Conservation (phyloP, 2,329 filamentous ascomycete species). For the Byssochlamys sp. region DNA sequence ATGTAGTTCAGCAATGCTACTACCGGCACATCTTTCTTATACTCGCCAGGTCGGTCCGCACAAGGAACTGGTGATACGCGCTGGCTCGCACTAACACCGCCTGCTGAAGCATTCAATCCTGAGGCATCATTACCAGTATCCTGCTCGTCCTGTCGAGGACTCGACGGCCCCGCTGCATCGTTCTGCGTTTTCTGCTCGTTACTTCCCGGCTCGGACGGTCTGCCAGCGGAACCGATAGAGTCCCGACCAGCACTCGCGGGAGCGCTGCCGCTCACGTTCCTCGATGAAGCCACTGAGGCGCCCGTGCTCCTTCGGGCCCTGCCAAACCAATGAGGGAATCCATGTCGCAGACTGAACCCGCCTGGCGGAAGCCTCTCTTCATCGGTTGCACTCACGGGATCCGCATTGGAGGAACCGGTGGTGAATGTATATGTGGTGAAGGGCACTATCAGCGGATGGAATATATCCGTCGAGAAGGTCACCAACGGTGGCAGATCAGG, state of each 20-base stretch:
- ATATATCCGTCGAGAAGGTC: slow-evolving; percentile 84
- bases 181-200: slow-evolving; percentile 2
- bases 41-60: slow-evolving; percentile 10
- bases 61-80: slow-evolving; percentile 9
- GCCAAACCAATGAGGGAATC: slow-evolving; percentile 85
- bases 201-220: not conserved
- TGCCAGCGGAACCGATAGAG: not conserved
- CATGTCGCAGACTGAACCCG: slow-evolving; percentile 80
- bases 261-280: slow-evolving; percentile 37
- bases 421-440: slow-evolving; percentile 92
- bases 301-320: slow-evolving; percentile 40
- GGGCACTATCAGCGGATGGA: slow-evolving; percentile 85
- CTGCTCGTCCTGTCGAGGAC: slow-evolving; percentile 1
- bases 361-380: slow-evolving; percentile 76
- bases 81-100: not conserved
- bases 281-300: slow-evolving; percentile 27
- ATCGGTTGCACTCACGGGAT: slow-evolving; percentile 73
- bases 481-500: slow-evolving; percentile 71
- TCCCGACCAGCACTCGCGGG: slow-evolving; percentile 2
- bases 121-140: not conserved
- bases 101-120: not conserved
- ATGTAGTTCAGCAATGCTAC: slow-evolving; percentile 71
- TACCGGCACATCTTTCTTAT: slow-evolving; percentile 43
- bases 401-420: slow-evolving; percentile 62
- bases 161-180: slow-evolving; percentile 3